phyloP scores from a whole-genome alignment of 106 monocot species.

The Allium fistulosum region DNA sequence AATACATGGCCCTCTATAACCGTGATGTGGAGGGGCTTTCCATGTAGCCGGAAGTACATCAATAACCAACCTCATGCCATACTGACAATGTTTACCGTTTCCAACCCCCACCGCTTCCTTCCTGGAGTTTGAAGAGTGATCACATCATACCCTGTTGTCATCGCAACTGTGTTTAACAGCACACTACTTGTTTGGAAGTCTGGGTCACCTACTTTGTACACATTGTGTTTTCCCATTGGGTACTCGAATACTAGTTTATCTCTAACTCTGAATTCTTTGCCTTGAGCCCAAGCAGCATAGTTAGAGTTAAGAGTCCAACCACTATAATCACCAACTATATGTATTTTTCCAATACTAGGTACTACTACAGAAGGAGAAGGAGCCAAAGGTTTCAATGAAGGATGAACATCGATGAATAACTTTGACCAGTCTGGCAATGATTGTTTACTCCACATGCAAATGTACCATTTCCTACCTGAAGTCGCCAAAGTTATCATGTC shows the following conservation, averaged over 20 bases:
- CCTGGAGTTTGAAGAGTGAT: background rate
- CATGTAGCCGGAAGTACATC: background rate
- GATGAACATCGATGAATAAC: background rate
- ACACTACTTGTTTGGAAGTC: slow-evolving; percentile 1
- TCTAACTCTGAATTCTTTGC: too few relatives aligned
- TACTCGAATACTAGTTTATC: slow-evolving; percentile 10
- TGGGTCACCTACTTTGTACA: background rate
- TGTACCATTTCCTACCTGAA: slow-evolving; percentile 11
- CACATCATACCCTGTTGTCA: slow-evolving; percentile 6
- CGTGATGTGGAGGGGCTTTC: background rate
- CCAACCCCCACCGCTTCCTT: slow-evolving; percentile 6
- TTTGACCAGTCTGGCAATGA: slow-evolving; percentile 4
- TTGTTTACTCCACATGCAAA: background rate
- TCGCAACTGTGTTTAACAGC: background rate
- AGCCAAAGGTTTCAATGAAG: background rate
- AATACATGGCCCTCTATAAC: too few relatives aligned
- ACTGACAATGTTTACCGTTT: background rate
- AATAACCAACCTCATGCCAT: background rate
- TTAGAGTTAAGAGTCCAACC: too few relatives aligned
- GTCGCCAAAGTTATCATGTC: background rate
- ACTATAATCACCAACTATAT: too few relatives aligned
- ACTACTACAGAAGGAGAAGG: background rate
- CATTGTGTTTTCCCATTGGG: background rate
- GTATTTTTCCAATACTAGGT: background rate
- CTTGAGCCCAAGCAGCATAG: too few relatives aligned